Evolutionary conservation across 1,284 basidiomycete species (phyloP).

Genomic region (Mycosarcoma mackinlayi): DNA sequence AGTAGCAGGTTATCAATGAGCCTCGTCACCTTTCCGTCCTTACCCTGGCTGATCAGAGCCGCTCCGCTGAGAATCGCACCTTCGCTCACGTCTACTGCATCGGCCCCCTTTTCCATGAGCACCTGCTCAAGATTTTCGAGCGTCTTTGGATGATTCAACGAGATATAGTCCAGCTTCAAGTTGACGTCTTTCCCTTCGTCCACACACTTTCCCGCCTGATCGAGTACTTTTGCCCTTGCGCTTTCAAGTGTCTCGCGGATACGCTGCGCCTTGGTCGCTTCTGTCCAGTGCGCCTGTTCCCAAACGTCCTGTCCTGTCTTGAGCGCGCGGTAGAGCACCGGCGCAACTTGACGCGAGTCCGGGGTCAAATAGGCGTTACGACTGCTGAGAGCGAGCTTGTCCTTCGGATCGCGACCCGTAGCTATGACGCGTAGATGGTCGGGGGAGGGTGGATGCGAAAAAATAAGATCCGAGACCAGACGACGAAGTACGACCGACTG

Average conservation of each 20-base stretch:
- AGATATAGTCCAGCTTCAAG: conserved; percentile 83
- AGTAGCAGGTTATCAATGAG: conserved; percentile 92
- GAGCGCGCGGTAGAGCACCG: conserved; percentile 78
- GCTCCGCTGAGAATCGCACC: conserved; percentile 87
- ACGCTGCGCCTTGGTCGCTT: conserved; percentile 23
- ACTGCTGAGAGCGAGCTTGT: conserved; percentile 85
- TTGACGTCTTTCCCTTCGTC: conserved; percentile 55
- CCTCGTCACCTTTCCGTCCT: conserved; percentile 77
- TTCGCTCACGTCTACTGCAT: conserved; percentile 61
- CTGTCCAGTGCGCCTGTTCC: conserved; percentile 24
- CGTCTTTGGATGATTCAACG: conserved; percentile 83
- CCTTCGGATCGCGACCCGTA: conserved; percentile 76
- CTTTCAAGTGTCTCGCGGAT: conserved; percentile 45
- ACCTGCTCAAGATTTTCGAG: conserved; percentile 70
- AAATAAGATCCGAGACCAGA: conserved; percentile 83
- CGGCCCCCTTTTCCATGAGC: conserved; percentile 69
- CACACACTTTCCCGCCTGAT: conserved; percentile 17
- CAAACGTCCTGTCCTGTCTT: conserved; percentile 72
- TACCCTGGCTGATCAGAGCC: conserved; percentile 75
- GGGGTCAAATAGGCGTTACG: conserved; percentile 85
- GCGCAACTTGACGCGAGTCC: conserved; percentile 77
- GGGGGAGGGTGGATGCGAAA: conserved; percentile 79
- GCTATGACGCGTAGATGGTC: conserved; percentile 78
- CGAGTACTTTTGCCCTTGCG: conserved; percentile 36
- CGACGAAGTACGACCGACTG: conserved; percentile 88